These are phyloP conservation scores for Solanum infundibuliforme DNA, from an alignment of 257 asterid genomes.

Conservation along the genomic window DNA sequence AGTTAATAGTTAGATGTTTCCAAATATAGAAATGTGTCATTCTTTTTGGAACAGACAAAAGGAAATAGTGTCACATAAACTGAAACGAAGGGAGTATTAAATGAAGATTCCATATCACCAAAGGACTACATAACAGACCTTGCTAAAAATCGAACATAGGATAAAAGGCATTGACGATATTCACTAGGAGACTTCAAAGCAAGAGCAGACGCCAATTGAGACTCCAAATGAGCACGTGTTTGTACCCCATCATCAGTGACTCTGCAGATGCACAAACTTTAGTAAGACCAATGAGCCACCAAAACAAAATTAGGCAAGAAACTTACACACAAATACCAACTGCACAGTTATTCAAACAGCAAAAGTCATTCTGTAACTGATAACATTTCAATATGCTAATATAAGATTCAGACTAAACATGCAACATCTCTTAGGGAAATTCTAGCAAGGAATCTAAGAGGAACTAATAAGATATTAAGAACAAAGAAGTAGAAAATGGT, in stretches of 20 bases:
- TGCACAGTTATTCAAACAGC: background rate
- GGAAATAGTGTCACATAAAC: background rate
- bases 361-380: background rate
- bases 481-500: background rate
- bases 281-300: background rate
- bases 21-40: background rate
- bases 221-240: conserved; percentile 95
- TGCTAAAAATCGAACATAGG: conserved; percentile 74
- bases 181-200: conserved; percentile 83
- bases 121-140: conserved; percentile 41
- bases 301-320: background rate
- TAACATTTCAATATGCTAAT: background rate
- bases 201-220: conserved; percentile 88
- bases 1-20: background rate
- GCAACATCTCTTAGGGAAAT: background rate
- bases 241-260: conserved; percentile 90
- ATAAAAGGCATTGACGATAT: conserved; percentile 83
- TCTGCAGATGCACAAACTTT: conserved; percentile 30
- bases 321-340: background rate
- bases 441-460: background rate
- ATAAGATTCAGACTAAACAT: background rate
- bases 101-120: background rate
- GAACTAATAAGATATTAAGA: background rate
- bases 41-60: background rate
- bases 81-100: background rate